Base-by-base conservation (phyloP, 306 rosid species). In the Prunus salicina region DNA sequence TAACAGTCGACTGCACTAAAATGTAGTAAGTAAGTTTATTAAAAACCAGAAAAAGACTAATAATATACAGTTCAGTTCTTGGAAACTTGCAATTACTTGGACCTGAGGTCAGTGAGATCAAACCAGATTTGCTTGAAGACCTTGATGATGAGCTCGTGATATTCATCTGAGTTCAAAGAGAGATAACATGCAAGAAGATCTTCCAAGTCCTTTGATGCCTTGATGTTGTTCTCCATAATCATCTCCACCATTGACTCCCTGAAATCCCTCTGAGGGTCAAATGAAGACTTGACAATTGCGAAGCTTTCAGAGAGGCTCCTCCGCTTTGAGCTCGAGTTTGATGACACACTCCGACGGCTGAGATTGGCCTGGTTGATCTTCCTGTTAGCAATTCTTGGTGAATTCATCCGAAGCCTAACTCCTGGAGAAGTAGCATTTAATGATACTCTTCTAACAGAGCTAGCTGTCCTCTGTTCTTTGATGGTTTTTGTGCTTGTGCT, bases 121-220 rank as follows among this genome's bases (percentile, higher is more conserved):
- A 90, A 89, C 98, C 98, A 95, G 53, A 95, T 89, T 91, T 95
- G 97, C 86, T 92, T 95, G 87, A 95, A 95, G 69, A 95, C 97
- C 57, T 89, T 85, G 91, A 95, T 90, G 62, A 95, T 95, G 72
- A 92, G 82, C n/a, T 84, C 91, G 58, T 95, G 98, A 79, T 95
- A 95, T 82, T 92, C 97, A 78, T 95, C 96, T 55, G 98, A 85
- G 75, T 95, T 95, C 64, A 95, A 72, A 41, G 93, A 86, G 6
- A 95, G 97, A 78, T 92, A 95, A 32, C 98, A 95, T 55, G 97
- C 97, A 77, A 95, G 97, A 83, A 95, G 98, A 68, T 95, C 98
- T 69, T 95, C 98, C 85, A 92, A 85, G 43, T 92, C 98, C 88
- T 89, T 92, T 1, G 98, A 90, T 0, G 80, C 83, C 72, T 89